Conservation (phyloP, 257 asterid genomes). For the Penstemon eatonii region DNA sequence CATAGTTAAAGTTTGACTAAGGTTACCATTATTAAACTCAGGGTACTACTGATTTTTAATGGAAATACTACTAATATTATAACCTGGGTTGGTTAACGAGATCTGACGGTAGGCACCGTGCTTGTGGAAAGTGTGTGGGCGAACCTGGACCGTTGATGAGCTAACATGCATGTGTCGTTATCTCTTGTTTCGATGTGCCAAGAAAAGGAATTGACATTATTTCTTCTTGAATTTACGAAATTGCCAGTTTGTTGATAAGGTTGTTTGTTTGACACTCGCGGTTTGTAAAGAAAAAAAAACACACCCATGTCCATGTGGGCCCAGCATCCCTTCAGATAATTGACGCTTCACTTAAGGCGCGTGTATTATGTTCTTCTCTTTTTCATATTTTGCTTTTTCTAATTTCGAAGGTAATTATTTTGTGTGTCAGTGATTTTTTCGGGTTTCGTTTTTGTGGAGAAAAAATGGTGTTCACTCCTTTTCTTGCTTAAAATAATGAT, state of each 20-base stretch:
- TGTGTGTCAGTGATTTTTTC: constrained; percentile 25
- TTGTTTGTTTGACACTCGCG: constrained; percentile 25
- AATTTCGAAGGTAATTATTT: constrained; percentile 26
- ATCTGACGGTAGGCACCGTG: constrained; percentile 24
- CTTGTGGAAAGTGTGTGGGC: neutral
- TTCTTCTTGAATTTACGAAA: constrained; percentile 2
- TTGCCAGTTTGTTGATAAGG: constrained; percentile 31
- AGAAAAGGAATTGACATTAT: constrained; percentile 32
- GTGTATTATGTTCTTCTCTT: too few relatives aligned
- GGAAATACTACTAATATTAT: neutral
- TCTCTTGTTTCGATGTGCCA: constrained; percentile 33
- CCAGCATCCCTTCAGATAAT: too few relatives aligned
- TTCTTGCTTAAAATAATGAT: constrained; percentile 10
- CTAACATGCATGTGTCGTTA: constrained; percentile 40
- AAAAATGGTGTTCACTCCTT: neutral
- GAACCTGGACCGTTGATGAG: constrained; percentile 43
- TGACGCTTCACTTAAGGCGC: too few relatives aligned
- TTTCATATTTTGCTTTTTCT: too few relatives aligned
- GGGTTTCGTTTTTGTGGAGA: neutral
- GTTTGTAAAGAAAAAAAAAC: neutral
- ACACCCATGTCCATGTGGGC: constrained; percentile 20
- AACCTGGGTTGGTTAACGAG: constrained; percentile 11
- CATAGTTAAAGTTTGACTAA: constrained; percentile 29
- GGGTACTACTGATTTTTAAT: too few relatives aligned
- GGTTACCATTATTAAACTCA: constrained; percentile 15